A percentile compares a stretch with the other conserved stretches of the same genome.
Conservation (phyloP, 129 eudicot genomes). For the Deinandra increscens region DNA sequence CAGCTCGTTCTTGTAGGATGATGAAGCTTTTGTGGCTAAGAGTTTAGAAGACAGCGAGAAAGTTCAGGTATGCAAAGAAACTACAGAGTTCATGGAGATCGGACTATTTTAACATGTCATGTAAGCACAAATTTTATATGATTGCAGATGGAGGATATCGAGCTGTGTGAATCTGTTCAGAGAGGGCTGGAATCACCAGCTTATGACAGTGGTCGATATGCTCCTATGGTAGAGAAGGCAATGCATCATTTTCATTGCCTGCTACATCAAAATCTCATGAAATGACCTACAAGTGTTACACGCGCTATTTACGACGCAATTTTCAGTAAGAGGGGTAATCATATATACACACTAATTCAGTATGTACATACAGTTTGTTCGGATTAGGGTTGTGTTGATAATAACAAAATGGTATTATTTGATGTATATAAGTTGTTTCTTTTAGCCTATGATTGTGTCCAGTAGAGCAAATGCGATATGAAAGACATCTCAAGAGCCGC, state of each 20-base stretch:
- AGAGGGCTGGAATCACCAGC: conserved; percentile 90
- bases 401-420: conserved; percentile 15
- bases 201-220: conserved; percentile 63
- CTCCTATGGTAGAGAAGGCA: conserved; percentile 66
- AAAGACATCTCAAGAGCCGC: background rate
- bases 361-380: conserved; percentile 31
- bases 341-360: conserved; percentile 2
- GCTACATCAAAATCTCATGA: conserved; percentile 44
- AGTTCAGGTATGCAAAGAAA: conserved; percentile 58
- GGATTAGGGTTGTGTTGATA: conserved; percentile 15
- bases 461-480: conserved; percentile 20
- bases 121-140: background rate
- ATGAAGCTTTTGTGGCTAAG: conserved; percentile 48
- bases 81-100: background rate
- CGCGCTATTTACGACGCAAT: background rate
- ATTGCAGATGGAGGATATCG: conserved; percentile 74
- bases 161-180: conserved; percentile 73
- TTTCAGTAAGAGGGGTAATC: background rate
- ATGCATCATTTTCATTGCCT: conserved; percentile 93
- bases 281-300: background rate
- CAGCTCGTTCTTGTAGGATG: conserved; percentile 42
- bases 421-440: conserved; percentile 23
- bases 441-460: conserved; percentile 28
- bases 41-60: conserved; percentile 71
- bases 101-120: background rate